Evolutionary conservation across 805 yeast species (phyloP).

Genomic region (Saccharomycopsis fibuligera): DNA sequence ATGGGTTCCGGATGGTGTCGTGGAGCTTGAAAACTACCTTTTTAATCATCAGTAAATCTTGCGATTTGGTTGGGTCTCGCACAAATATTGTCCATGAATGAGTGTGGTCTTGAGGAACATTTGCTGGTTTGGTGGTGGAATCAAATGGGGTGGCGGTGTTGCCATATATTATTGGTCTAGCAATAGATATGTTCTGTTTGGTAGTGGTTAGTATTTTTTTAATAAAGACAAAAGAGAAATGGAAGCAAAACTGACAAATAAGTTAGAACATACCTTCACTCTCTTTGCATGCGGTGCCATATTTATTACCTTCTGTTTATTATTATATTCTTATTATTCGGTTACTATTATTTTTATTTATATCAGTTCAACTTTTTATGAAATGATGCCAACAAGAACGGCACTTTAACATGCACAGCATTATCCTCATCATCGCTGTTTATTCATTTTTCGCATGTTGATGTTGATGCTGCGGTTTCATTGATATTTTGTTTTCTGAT

Average conservation of each 20-base stretch:
- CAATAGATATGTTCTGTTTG: slow-evolving; percentile 59
- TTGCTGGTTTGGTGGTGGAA: slow-evolving; percentile 42
- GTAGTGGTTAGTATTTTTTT: slow-evolving; percentile 19
- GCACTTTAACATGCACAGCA: too few relatives aligned
- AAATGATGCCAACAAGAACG: too few relatives aligned
- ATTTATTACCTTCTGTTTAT: too few relatives aligned
- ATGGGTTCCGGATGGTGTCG: slow-evolving; percentile 84
- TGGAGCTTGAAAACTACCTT: slow-evolving; percentile 92
- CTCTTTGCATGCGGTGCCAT: slow-evolving; percentile 21
- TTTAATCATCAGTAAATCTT: slow-evolving; percentile 76
- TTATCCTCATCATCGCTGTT: too few relatives aligned
- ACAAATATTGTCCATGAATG: slow-evolving; percentile 95
- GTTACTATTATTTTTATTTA: too few relatives aligned
- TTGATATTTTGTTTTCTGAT: too few relatives aligned
- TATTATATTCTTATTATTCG: too few relatives aligned
- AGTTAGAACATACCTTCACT: slow-evolving; percentile 13
- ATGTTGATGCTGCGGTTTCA: too few relatives aligned
- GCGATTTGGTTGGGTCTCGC: slow-evolving; percentile 65
- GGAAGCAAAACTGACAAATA: not conserved
- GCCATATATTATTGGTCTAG: slow-evolving; percentile 78
- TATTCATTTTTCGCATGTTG: too few relatives aligned
- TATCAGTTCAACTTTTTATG: too few relatives aligned
- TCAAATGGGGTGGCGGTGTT: slow-evolving; percentile 69
- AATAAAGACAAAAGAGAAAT: not conserved
- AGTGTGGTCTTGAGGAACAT: slow-evolving; percentile 83